Base-by-base conservation (phyloP, 1,284 basidiomycete species). In the Ustilago loliicola region DNA sequence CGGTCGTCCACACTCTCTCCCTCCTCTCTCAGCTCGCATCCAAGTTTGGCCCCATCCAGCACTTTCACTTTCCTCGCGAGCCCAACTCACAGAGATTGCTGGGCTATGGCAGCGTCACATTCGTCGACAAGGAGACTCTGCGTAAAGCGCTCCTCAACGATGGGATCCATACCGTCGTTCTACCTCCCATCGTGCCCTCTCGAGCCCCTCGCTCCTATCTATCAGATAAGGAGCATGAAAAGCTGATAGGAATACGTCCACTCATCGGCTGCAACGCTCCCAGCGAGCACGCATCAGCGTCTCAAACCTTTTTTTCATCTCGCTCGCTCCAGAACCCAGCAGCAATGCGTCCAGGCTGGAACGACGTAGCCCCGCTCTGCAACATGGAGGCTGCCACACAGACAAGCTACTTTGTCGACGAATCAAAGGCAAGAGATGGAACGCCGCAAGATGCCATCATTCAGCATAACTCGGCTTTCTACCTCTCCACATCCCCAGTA, bases 21-120 rank as follows among this genome's bases (percentile, higher is more conserved):
- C 60, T 79, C 2, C 58, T 76, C 27, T 53, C 69, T 1, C 68
- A 75, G 45, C 56, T 79, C 11, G 68, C 77, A 17, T 25, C 64
- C 45, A 68, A 65, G 48, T 72, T 79, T 25, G 77, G 77, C 2
- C 67, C 69, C 19, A 68, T 79, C 13, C 63, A 72, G 32, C 54
- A 59, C 40, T 79, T 79, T 52, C 77, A 79, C 53, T 79, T 75
- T 27, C 77, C 77, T 3, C 72, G 77, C 30, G 72, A 75, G 9
- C 69, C 72, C 5, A 40, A 29, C 9, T 40, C 62, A 3, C 66
- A 75, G 27, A 40, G 63, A 6, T 55, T 75, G 1, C 40, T 79
- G 8, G 77, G 77, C 15, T 79, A 79, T 30, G 72, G 66, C 23
- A 72, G 69, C 58, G 54, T 79, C 57, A 76, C 72, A 10, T 79